Evolutionary conservation across 2,329 filamentous ascomycete genomes (phyloP), one percentile per base, ranked within the genome.

Genomic region (Penicillium brasilianum): DNA sequence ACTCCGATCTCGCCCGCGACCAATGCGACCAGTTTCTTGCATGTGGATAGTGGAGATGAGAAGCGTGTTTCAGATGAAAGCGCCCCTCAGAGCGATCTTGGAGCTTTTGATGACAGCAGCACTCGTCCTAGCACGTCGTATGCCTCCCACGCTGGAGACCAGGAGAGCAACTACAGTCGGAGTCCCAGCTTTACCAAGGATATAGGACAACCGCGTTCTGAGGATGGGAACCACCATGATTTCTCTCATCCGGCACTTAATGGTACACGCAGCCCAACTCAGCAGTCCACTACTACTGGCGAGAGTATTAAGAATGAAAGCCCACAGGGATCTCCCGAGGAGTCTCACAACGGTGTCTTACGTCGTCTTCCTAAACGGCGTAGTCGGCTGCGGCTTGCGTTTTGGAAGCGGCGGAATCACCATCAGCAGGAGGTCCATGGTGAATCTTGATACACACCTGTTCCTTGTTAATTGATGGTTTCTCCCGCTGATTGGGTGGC

Each of bases 11-110:
- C 78, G 6, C 77, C 77, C 1, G 73, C 75, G 11, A 81, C 79
- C n/a, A 80, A 81, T 59, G 78, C 78, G 18, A 79, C 78, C 36
- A 81, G 79, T 59, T 74, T 80, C 30, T 67, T 80, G 34, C 78
- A 76, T 14, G 72, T 74, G 30, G 77, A 80, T 49, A 79, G 77
- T 51, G 68, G 74, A 22, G 78, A 80, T 37, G 78, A 80, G 50
- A 76, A 76, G 51, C 71, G 71, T 2, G 55, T 65, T 36, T 62
- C 66, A 22, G 68, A 70, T 20, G 72, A 73, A 49, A 71, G 70
- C 59, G 67, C 72, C 14, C 64, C 64, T 20, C 67, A 69, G 51
- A 74, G 72, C 52, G 73, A 75, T 13, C 66, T 70, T 28, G 71
- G 71, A n/a, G 69, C 66, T 46, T 70, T 69, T 44, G 71, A 74